A percentile compares a stretch with the other conserved stretches of the same genome.
These are phyloP conservation scores for Stellera chamaejasme DNA, from an alignment of 345 rosid genomes.

Conservation along the genomic window DNA sequence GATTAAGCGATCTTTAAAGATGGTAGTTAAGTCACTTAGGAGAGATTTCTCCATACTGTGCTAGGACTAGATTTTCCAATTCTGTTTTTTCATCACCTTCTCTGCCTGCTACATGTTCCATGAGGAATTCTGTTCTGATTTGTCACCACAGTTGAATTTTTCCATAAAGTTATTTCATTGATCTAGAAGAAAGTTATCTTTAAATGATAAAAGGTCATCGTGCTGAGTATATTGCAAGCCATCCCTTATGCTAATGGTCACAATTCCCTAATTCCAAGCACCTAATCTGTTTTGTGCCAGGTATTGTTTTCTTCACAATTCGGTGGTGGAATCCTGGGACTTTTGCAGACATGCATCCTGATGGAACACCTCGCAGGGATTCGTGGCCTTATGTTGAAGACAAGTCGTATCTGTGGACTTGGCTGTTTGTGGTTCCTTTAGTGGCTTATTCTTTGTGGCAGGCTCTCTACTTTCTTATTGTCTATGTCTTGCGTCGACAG, in stretches of 20 bases:
- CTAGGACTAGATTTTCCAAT: too few species aligned
- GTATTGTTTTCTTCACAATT: constrained; percentile 88
- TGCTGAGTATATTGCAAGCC: too few species aligned
- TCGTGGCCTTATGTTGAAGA: constrained; percentile 94
- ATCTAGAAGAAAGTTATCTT: too few species aligned
- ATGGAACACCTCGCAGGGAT: constrained; percentile 49
- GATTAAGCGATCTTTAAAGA: too few species aligned
- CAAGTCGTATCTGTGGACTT: constrained; percentile 58
- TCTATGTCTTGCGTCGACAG: constrained; percentile 84
- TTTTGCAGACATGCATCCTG: constrained; percentile 86
- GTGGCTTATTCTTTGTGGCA: constrained; percentile 90
- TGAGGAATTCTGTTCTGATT: too few species aligned
- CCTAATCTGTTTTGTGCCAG: constrained; percentile 31
- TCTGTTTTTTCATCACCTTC: too few species aligned
- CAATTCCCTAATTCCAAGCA: background rate
- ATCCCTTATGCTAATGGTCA: background rate
- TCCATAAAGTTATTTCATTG: too few species aligned
- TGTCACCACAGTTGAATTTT: too few species aligned
- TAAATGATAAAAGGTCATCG: too few species aligned
- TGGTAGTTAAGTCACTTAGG: too few species aligned
- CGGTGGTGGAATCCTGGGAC: constrained; percentile 97
- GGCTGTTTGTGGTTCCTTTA: constrained; percentile 88
- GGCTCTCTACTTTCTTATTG: constrained; percentile 78
- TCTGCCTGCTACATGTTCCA: too few species aligned
- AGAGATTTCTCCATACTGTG: too few species aligned